Evolutionary conservation across 345 rosid species (phyloP), one percentile per base, ranked within the genome.

Genomic region (Bruguiera sexangula): DNA sequence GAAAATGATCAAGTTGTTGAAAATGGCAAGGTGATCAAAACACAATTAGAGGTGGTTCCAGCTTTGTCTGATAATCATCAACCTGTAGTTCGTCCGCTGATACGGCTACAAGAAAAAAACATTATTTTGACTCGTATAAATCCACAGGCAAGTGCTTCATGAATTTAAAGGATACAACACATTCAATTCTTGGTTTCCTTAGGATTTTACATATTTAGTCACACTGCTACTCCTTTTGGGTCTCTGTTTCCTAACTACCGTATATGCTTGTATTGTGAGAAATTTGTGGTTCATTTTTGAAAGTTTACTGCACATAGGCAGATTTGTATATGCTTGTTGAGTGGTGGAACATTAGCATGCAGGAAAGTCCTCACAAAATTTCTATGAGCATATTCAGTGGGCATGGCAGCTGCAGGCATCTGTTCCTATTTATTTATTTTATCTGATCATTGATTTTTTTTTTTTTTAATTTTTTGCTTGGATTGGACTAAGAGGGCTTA

Each of bases 91-190:
- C 98, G 99, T 48, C 96, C 99, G 0, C 73, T 96, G 60, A 90
- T 96, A 72, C 86, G 98, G 69, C 78, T 96, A 70, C 95, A 77
- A 64, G 98, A 96, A 75, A 92, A 84, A 76, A 96, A 90, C 77
- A 88, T 89, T 77, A 85, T 92, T 82, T 80, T 96, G 76, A 96
- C 99, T 70, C 97, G 98, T 65, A 96, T 96, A 73, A 96, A 96
- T 75, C 99, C 98, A 0, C 87, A 74, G 98, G 99, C 92, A 82
- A 70, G 83, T 67, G 60, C 56, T 67, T 39, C 69, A 19, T 63
- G 63, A 58, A 63, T 62, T 55, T 66, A 43, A 55, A 66, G 51
- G 29, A 54, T 31, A 36, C 29, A 46, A 19, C n/a, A 22, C 51
- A 67, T 52, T 37, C 30, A 20, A 39, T 36, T 36, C 34, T 26